Evolutionary conservation across 2,329 filamentous ascomycete genomes (phyloP).

Genomic region (Sporothrix sp.): DNA sequence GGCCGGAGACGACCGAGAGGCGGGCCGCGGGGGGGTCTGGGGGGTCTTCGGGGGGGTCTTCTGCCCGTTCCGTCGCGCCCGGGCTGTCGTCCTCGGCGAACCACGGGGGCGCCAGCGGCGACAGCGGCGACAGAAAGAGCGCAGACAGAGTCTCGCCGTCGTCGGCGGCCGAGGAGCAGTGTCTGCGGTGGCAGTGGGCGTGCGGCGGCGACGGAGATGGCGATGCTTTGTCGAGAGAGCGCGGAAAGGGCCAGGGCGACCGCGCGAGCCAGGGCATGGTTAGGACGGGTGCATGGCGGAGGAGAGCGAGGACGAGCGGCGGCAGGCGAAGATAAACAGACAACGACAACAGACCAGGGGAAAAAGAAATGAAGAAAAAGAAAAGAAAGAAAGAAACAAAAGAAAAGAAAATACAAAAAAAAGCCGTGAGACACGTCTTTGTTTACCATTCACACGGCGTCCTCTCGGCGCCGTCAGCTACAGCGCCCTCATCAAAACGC

Average conservation of each 20-base stretch:
- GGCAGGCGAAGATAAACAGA: no score
- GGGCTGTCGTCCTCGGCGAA: no score
- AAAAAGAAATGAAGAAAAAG: neutral
- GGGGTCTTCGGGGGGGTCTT: neutral
- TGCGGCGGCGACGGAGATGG: neutral
- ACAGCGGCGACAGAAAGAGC: neutral
- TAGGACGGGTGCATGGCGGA: conserved; percentile 1
- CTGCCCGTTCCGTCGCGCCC: no score
- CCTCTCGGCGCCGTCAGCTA: no score
- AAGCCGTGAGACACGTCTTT: no score
- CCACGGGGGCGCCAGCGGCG: neutral
- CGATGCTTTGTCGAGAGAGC: neutral
- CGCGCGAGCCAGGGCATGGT: conserved; percentile 9
- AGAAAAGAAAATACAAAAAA: neutral
- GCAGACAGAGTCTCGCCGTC: no score
- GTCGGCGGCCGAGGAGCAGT: conserved; percentile 8
- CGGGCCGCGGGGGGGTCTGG: neutral
- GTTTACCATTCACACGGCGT: no score
- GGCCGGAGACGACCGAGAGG: conserved; percentile 3
- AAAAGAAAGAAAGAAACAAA: neutral
- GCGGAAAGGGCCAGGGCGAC: conserved; percentile 3
- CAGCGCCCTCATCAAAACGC: no score
- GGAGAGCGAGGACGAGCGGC: no score
- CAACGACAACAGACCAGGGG: no score
- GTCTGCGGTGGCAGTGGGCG: conserved; percentile 5